Percentiles rank a stretch among this genome's conserved stretches.
These are phyloP conservation scores for Notholithocarpus densiflorus DNA, from an alignment of 306 rosid species.

Conservation along the genomic window DNA sequence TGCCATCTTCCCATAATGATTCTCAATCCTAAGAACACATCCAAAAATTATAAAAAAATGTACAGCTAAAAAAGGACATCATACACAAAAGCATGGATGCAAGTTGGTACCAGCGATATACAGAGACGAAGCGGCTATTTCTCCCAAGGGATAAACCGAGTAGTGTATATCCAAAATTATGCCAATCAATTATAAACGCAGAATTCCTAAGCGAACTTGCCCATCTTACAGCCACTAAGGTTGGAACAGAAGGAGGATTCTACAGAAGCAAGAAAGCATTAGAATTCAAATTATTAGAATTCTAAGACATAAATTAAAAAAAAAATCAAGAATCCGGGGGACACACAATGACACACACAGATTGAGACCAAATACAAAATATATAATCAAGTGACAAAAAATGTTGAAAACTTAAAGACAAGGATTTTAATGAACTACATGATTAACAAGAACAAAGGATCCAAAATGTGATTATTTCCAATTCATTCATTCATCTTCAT, in stretches of 20 bases:
- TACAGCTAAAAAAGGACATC: slow-evolving; percentile 15
- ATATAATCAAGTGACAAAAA: not conserved
- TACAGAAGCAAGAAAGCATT: slow-evolving; percentile 34
- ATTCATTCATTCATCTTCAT: not conserved
- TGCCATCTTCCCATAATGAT: slow-evolving; percentile 84
- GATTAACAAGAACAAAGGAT: not conserved
- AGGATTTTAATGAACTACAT: not conserved
- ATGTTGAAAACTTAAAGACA: not conserved
- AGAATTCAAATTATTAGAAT: not conserved
- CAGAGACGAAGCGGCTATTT: slow-evolving; percentile 70
- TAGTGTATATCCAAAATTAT: slow-evolving; percentile 92
- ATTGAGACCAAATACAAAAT: not conserved
- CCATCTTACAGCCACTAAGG: slow-evolving; percentile 87
- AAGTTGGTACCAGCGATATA: slow-evolving; percentile 70
- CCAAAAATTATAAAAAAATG: slow-evolving; percentile 18
- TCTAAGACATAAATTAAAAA: not conserved
- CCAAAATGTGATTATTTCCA: not conserved
- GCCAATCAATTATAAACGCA: slow-evolving; percentile 90
- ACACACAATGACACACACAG: not conserved
- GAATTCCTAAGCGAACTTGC: slow-evolving; percentile 81
- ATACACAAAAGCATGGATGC: slow-evolving; percentile 19
- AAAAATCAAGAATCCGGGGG: not conserved
- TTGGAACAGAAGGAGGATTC: slow-evolving; percentile 99
- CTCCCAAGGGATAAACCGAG: slow-evolving; percentile 85
- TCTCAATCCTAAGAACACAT: slow-evolving; percentile 68